Percentiles rank a stretch among this genome's conserved stretches.
Conservation (phyloP, 2,329 filamentous ascomycete species). For the Xylariaceae sp. region DNA sequence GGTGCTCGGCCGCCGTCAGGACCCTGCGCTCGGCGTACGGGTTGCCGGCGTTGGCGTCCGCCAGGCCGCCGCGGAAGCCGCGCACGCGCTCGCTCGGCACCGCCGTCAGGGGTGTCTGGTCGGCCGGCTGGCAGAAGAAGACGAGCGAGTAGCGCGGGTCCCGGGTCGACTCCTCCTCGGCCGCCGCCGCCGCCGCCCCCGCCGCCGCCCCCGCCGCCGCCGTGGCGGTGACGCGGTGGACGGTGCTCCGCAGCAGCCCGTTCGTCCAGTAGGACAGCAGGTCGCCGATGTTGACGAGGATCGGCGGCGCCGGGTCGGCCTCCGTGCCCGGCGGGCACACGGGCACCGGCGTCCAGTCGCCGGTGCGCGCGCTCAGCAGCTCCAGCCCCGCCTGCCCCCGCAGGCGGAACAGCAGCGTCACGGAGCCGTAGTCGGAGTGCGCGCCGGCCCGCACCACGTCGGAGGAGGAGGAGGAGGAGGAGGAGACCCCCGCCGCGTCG, state of each 20-base stretch:
- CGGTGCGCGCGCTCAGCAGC: constrained; percentile 55
- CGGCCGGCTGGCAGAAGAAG: constrained; percentile 60
- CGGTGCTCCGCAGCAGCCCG: constrained; percentile 75
- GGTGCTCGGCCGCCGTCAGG: constrained; percentile 56
- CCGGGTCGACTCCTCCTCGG: constrained; percentile 37
- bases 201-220: constrained; percentile 32
- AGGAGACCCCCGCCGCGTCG: constrained; percentile 35
- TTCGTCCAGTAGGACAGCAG: constrained; percentile 82
- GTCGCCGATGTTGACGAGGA: constrained; percentile 70
- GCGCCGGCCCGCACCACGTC: constrained; percentile 85
- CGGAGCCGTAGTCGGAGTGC: constrained; percentile 76
- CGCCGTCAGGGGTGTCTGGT: constrained; percentile 42
- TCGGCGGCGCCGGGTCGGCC: constrained; percentile 56
- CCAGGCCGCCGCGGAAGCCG: constrained; percentile 23
- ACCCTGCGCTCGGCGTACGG: constrained; percentile 46
- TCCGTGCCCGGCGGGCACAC: constrained; percentile 57
- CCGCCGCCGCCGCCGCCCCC: constrained; percentile 21
- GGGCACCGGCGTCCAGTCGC: constrained; percentile 55
- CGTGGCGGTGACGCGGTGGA: constrained; percentile 84
- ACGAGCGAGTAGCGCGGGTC: constrained; percentile 58
- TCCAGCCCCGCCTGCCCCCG: constrained; percentile 81
- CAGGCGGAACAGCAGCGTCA: constrained; percentile 77
- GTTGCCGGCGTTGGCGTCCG: constrained; percentile 26
- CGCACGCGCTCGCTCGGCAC: constrained; percentile 54
- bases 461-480: too few relatives aligned